Percentiles rank a stretch among this genome's conserved stretches.
phyloP scores from a whole-genome alignment of 2,329 filamentous ascomycete genomes.

The Cytospora paraplurivora region DNA sequence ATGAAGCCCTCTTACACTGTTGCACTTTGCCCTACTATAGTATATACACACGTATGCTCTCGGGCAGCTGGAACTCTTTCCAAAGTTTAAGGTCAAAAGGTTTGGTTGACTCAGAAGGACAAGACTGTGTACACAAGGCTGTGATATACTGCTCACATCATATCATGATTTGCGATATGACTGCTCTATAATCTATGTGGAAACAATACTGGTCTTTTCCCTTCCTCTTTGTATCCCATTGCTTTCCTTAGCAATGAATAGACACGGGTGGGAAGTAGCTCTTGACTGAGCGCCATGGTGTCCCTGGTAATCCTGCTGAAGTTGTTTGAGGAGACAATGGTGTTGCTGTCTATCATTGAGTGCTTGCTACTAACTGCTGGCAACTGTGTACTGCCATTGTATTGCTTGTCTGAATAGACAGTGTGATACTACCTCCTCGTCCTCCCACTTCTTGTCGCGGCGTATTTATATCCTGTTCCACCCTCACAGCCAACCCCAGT shows the following conservation, averaged over 20 bases:
- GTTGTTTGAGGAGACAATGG: not conserved
- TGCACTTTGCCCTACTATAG: too few species aligned
- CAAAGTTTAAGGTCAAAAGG: too few species aligned
- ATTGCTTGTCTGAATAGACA: not conserved
- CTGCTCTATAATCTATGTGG: not conserved
- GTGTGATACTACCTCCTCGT: not conserved
- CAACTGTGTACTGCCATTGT: not conserved
- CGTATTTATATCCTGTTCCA: not conserved
- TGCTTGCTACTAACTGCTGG: not conserved
- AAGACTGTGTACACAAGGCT: too few species aligned
- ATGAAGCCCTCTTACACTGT: too few species aligned
- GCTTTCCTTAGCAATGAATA: not conserved
- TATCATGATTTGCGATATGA: not conserved
- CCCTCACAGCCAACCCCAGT: not conserved
- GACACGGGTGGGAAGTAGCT: too few species aligned
- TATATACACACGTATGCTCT: too few species aligned
- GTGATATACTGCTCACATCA: too few species aligned
- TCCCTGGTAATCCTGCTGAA: not conserved
- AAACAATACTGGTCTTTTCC: not conserved
- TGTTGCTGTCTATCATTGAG: not conserved
- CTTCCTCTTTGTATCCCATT: conserved; percentile 13
- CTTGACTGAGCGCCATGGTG: too few species aligned
- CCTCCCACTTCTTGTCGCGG: not conserved
- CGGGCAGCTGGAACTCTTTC: too few species aligned
- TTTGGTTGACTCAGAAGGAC: too few species aligned